Evolutionary conservation across 2,329 filamentous ascomycete genomes (phyloP), one percentile per base, ranked within the genome.

Genomic region (Paecilomyces sp.): DNA sequence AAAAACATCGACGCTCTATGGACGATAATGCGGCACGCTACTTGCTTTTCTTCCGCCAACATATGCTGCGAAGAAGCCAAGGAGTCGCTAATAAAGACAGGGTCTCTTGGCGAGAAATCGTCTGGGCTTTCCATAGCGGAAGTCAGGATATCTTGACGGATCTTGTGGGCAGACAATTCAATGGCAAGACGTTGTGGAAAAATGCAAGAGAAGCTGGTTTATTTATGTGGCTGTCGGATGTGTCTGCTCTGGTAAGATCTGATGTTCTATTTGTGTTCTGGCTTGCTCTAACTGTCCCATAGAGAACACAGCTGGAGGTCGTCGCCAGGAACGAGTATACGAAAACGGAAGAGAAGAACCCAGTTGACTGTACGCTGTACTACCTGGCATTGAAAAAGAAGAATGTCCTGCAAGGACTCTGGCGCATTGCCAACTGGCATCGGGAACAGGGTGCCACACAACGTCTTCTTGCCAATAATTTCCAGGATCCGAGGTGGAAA

Each of bases 301-400:
- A 90, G 88, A 86, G 82, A 72, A 75, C 83, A 0, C 91, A 97
- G 69, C 92, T 99, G 63, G 94, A 99, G 71, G 77, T 86, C n/a
- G 85, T 99, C 53, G 95, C 92, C 31, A 87, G 92, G 52, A 96
- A 94, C 64, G 92, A 97, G 70, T 99, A 97, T 74, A 92, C 91
- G 15, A 91, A 90, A 65, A 87, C 86, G 24, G 91, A 96, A 33
- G 84, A 89, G 60, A 94, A 92, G 72, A 93, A 96, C 66, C 94
- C 94, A 0, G 85, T 96, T 8, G 89, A 96, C 68, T 97, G 94
- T 75, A 91, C 88, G 64, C 78, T 99, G 8, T 96, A 89, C 76
- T 99, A 97, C 72, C 81, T 99, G 18, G 93, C 95, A 0, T 81
- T 99, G 12, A 85, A 83, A 65, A 97, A 97, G 79, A 99, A 99